phyloP scores from a whole-genome alignment of 1,139 yeast genomes.

The Magnusiomyces tetraspermus region DNA sequence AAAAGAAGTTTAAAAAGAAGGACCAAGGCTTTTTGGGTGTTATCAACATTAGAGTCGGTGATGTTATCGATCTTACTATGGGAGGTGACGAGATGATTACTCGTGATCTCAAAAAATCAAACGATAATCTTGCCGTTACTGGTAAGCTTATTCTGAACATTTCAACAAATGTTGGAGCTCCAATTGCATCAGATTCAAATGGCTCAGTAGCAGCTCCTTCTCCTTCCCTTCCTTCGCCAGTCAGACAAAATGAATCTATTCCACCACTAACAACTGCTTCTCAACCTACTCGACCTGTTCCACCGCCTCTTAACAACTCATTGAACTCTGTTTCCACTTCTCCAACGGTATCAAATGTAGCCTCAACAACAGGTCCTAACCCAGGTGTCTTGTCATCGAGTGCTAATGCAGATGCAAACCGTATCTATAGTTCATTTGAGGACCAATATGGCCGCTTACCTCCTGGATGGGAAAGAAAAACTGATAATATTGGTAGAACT shows the following conservation, averaged over 20 bases:
- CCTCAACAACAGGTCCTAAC: too few relatives aligned
- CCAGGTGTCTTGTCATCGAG: too few relatives aligned
- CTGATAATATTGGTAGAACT: slow-evolving; percentile 94
- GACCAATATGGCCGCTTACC: slow-evolving; percentile 95
- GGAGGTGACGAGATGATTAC: slow-evolving; percentile 72
- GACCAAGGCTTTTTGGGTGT: slow-evolving; percentile 99
- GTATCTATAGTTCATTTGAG: slow-evolving; percentile 59
- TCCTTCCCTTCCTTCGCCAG: slow-evolving; percentile 12
- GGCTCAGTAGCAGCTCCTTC: too few relatives aligned
- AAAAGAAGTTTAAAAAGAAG: slow-evolving; percentile 92
- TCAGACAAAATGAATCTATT: slow-evolving; percentile 9
- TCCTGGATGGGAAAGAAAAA: slow-evolving; percentile 98
- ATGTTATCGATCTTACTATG: slow-evolving; percentile 65
- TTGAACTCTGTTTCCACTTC: slow-evolving; percentile 16
- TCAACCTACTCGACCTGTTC: slow-evolving; percentile 13
- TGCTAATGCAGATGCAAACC: slow-evolving; percentile 21
- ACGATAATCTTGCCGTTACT: slow-evolving; percentile 82
- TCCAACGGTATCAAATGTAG: too few relatives aligned
- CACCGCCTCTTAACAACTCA: too few relatives aligned
- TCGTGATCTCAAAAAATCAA: slow-evolving; percentile 82
- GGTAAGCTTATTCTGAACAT: slow-evolving; percentile 70
- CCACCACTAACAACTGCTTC: background rate
- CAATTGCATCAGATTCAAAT: slow-evolving; percentile 36
- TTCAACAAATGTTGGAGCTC: slow-evolving; percentile 48
- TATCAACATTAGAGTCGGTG: slow-evolving; percentile 82